Conservation (phyloP, 2,329 filamentous ascomycete genomes). For the Cadophora sp. region DNA sequence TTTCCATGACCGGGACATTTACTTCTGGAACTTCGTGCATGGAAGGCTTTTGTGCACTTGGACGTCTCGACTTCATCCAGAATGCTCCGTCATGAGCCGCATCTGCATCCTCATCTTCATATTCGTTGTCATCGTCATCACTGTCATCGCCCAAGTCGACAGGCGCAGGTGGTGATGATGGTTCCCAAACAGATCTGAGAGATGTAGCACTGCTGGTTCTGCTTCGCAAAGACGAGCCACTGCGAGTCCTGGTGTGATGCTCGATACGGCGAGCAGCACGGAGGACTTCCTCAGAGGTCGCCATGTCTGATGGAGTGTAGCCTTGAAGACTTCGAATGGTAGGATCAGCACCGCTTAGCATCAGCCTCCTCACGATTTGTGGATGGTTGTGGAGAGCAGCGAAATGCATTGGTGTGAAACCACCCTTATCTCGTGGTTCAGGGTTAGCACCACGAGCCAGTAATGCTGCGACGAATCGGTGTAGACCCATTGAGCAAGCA, state of each 20-base stretch:
- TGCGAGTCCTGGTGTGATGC: conserved; percentile 70
- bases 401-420: conserved; percentile 83
- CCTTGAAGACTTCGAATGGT: conserved; percentile 73
- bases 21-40: conserved; percentile 30
- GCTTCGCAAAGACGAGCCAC: conserved; percentile 64
- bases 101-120: conserved; percentile 45
- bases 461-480: conserved; percentile 77
- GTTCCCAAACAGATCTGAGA: conserved; percentile 71
- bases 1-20: conserved; percentile 39
- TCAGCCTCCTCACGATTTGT: conserved; percentile 77
- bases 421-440: conserved; percentile 76
- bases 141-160: conserved; percentile 49
- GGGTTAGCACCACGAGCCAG: conserved; percentile 80
- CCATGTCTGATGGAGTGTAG: conserved; percentile 74
- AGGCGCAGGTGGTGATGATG: conserved; percentile 51
- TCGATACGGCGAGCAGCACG: conserved; percentile 68
- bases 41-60: conserved; percentile 38
- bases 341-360: conserved; percentile 76
- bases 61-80: conserved; percentile 46
- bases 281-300: conserved; percentile 68
- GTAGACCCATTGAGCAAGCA: conserved; percentile 76
- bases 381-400: conserved; percentile 78
- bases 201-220: conserved; percentile 72
- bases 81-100: conserved; percentile 42
- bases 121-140: conserved; percentile 51